Evolutionary conservation across 345 rosid genomes (phyloP).

Genomic region (Melaleuca alternifolia): DNA sequence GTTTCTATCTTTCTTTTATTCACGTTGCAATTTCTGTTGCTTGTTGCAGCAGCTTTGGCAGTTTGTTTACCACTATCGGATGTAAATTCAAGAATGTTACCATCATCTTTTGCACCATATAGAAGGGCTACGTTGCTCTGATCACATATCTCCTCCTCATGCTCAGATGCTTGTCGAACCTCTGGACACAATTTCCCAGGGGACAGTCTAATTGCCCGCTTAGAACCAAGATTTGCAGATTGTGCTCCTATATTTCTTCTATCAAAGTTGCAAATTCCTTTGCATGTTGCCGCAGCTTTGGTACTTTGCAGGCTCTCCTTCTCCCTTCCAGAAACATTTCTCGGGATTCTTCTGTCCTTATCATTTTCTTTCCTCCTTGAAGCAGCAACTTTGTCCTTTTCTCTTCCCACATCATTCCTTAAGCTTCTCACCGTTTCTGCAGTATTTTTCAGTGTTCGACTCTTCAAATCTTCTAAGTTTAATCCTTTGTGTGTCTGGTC

Average conservation of each 20-base stretch:
- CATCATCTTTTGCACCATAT: conserved; percentile 3
- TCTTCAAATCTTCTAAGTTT: neutral
- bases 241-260: neutral
- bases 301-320: conserved; percentile 4
- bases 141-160: conserved; percentile 6
- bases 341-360: neutral
- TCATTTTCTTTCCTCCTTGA: neutral
- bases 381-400: neutral
- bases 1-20: neutral
- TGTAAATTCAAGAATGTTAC: neutral
- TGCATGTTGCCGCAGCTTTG: conserved; percentile 1
- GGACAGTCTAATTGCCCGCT: neutral
- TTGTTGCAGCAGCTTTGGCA: conserved; percentile 2
- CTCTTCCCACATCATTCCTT: neutral
- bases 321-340: neutral
- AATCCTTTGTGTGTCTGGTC: neutral
- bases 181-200: neutral
- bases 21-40: neutral
- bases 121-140: conserved; percentile 9
- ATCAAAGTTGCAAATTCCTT: neutral
- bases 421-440: neutral
- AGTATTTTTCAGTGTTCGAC: neutral
- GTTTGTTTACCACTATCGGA: conserved; percentile 12
- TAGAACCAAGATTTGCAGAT: conserved; percentile 3
- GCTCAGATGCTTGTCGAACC: neutral